phyloP scores from a whole-genome alignment of 2,329 filamentous ascomycete genomes.

The Lasiodiplodia gonubiensis region DNA sequence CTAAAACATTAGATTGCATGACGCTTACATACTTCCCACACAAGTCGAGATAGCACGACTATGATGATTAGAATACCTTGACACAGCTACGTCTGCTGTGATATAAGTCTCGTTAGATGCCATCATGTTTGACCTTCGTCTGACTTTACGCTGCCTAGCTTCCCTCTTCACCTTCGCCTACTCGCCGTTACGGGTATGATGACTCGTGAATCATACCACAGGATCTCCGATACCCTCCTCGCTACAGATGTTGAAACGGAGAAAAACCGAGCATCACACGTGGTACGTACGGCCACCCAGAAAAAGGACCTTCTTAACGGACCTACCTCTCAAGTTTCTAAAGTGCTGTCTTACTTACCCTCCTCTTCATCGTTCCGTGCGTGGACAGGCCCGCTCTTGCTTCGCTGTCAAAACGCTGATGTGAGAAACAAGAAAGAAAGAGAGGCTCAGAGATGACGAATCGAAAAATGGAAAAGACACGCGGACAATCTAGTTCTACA shows the following conservation, averaged over 20 bases:
- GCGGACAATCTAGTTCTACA: neutral
- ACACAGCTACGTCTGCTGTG: neutral
- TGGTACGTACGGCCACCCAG: neutral
- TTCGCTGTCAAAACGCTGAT: neutral
- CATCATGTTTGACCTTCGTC: neutral
- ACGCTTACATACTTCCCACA: neutral
- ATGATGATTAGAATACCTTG: neutral
- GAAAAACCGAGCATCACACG: too few relatives aligned
- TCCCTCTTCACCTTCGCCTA: neutral
- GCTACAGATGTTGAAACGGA: neutral
- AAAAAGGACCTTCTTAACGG: neutral
- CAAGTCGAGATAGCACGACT: neutral
- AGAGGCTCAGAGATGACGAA: neutral
- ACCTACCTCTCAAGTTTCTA: neutral
- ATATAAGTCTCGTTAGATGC: neutral
- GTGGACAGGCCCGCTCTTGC: neutral
- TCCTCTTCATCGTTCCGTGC: neutral
- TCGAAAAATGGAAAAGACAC: neutral
- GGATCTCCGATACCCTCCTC: neutral
- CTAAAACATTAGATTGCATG: constrained; percentile 24
- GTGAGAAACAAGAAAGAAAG: neutral
- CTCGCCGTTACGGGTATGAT: too few relatives aligned
- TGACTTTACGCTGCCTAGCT: neutral
- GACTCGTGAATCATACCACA: too few relatives aligned
- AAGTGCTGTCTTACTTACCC: neutral